phyloP scores from a whole-genome alignment of 441 rosid species.

The Pelargonium exstipulatum region DNA sequence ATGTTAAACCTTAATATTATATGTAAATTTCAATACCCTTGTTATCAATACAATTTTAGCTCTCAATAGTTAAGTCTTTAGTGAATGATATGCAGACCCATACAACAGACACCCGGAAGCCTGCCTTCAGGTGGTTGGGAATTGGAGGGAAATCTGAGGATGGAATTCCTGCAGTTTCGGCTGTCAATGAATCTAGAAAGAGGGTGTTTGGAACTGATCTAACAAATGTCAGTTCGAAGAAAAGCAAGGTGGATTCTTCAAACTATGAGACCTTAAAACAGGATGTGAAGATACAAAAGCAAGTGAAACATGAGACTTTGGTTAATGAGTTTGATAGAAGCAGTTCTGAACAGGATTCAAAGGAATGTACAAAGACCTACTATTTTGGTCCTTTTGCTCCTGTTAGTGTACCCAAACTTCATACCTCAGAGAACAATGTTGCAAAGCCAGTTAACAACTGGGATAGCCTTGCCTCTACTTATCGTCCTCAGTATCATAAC shows the following conservation, averaged over 20 bases:
- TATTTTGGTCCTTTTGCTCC: constrained; percentile 90
- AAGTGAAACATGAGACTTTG: not conserved
- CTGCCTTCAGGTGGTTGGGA: constrained; percentile 92
- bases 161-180: constrained; percentile 25
- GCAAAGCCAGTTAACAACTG: constrained; percentile 38
- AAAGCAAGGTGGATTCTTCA: not conserved
- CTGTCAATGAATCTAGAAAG: constrained; percentile 41
- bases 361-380: constrained; percentile 37
- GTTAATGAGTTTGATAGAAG: constrained; percentile 26
- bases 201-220: constrained; percentile 78
- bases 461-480: constrained; percentile 52
- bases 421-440: constrained; percentile 25
- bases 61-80: not conserved
- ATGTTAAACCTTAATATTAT: too few relatives aligned
- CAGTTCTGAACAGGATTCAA: constrained; percentile 34
- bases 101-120: constrained; percentile 62
- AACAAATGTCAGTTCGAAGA: constrained; percentile 16
- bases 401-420: constrained; percentile 23
- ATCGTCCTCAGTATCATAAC: constrained; percentile 64
- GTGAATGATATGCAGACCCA: constrained; percentile 57
- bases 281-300: not conserved
- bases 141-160: constrained; percentile 36
- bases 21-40: too few relatives aligned
- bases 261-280: not conserved
- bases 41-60: not conserved